phyloP scores from a whole-genome alignment of 495 filamentous ascomycete species.

The Trichoderma asperelloides region DNA sequence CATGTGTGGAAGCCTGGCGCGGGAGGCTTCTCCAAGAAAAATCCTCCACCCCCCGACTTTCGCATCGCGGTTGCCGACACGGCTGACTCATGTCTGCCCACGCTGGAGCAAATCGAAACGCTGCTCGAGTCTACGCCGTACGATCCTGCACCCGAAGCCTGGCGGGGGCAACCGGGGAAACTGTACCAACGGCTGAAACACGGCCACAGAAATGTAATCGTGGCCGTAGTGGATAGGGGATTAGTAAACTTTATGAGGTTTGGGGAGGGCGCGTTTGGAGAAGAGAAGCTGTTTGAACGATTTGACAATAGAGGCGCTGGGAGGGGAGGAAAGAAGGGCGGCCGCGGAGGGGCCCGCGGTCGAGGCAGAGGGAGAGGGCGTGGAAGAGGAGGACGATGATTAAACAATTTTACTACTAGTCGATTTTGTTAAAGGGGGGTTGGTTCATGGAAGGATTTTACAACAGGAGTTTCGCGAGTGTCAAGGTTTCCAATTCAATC shows the following conservation, averaged over 20 bases:
- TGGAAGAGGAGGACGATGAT: not conserved
- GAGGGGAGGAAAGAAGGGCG: constrained; percentile 33
- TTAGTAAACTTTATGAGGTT: constrained; percentile 79
- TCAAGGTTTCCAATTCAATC: too few species aligned
- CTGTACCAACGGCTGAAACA: constrained; percentile 67
- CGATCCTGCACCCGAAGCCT: constrained; percentile 46
- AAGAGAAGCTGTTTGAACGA: constrained; percentile 58
- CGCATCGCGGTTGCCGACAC: constrained; percentile 72
- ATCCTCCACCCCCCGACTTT: constrained; percentile 71
- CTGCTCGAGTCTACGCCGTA: constrained; percentile 58
- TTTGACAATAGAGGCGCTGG: constrained; percentile 33
- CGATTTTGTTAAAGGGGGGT: not conserved
- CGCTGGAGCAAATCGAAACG: constrained; percentile 56
- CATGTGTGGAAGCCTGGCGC: constrained; percentile 70
- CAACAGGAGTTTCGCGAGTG: too few species aligned
- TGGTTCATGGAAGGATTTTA: too few species aligned
- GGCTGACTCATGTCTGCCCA: constrained; percentile 59
- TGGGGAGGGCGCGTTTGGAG: constrained; percentile 69
- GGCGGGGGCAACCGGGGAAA: constrained; percentile 34
- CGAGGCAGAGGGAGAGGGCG: constrained; percentile 9
- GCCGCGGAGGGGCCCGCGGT: constrained; percentile 19
- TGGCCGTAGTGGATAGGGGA: constrained; percentile 85
- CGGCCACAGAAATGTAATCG: constrained; percentile 71
- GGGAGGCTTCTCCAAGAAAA: constrained; percentile 61
- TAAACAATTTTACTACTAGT: not conserved